phyloP scores from a whole-genome alignment of 2,329 filamentous ascomycete species.

The Chrysosporium keratinophilum region DNA sequence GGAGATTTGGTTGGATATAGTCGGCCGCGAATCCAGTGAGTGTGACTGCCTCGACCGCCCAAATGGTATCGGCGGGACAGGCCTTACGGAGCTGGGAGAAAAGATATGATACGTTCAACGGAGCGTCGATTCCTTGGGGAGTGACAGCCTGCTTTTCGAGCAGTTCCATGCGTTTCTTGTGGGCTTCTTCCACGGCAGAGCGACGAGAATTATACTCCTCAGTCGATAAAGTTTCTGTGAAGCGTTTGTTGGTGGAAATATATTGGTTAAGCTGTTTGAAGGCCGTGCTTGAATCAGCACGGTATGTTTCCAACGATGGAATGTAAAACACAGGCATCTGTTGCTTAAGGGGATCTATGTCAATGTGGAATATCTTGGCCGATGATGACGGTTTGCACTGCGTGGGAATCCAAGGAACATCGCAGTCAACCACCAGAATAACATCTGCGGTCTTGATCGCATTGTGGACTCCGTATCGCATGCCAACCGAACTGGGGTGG shows the following conservation, averaged over 20 bases:
- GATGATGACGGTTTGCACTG: conserved; percentile 49
- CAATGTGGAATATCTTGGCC: conserved; percentile 54
- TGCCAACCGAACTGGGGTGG: conserved; percentile 51
- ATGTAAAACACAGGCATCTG: conserved; percentile 67
- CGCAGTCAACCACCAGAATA: conserved; percentile 76
- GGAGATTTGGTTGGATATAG: conserved; percentile 56
- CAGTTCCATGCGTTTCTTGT: conserved; percentile 48
- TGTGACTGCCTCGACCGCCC: conserved; percentile 68
- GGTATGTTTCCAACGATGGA: conserved; percentile 53
- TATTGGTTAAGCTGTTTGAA: conserved; percentile 59
- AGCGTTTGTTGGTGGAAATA: conserved; percentile 40
- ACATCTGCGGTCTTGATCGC: conserved; percentile 67
- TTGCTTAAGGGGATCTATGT: conserved; percentile 58
- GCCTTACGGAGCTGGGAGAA: conserved; percentile 46
- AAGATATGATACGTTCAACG: conserved; percentile 51
- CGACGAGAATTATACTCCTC: conserved; percentile 40
- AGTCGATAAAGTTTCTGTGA: conserved; percentile 37
- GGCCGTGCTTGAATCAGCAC: conserved; percentile 54
- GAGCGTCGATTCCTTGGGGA: conserved; percentile 50
- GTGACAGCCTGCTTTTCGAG: conserved; percentile 49
- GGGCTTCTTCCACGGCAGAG: conserved; percentile 46
- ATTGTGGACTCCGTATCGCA: conserved; percentile 64
- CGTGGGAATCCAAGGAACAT: conserved; percentile 89
- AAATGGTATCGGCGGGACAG: conserved; percentile 58
- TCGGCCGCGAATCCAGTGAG: conserved; percentile 57